These are phyloP conservation scores for Pisolithus albus DNA, from an alignment of 768 basidiomycete species.

Conservation along the genomic window DNA sequence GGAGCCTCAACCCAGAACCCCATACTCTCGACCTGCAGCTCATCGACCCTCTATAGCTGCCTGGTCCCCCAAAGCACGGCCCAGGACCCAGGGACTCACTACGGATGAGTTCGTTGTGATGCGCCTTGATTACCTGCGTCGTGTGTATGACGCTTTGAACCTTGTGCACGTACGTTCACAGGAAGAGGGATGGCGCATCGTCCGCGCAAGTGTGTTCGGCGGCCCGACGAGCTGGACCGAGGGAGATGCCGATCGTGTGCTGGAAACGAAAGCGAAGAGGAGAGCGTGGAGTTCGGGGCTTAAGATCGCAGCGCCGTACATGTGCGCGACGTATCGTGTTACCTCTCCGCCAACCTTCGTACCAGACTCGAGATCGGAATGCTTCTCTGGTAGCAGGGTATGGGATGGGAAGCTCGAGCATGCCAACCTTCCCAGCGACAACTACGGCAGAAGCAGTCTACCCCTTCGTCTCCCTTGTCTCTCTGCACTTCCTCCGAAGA, in stretches of 20 bases:
- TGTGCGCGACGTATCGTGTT: not conserved
- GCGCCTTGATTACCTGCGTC: constrained; percentile 24
- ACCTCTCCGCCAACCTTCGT: not conserved
- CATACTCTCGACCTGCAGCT: not conserved
- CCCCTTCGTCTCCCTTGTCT: constrained; percentile 18
- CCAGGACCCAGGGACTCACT: constrained; percentile 1
- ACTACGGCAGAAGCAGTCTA: not conserved
- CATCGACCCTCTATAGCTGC: not conserved
- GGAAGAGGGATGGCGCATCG: constrained; percentile 33
- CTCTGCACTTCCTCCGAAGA: not conserved
- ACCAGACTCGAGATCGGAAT: not conserved
- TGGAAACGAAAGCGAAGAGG: constrained; percentile 54
- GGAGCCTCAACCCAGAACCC: not conserved
- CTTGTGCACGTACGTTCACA: constrained; percentile 37
- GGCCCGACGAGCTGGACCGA: constrained; percentile 23
- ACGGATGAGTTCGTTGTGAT: constrained; percentile 11
- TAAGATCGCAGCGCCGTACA: constrained; percentile 30
- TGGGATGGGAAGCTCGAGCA: constrained; percentile 13
- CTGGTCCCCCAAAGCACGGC: constrained; percentile 5
- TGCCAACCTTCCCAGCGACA: not conserved
- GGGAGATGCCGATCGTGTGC: constrained; percentile 24
- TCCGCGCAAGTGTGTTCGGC: constrained; percentile 24
- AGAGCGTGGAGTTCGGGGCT: constrained; percentile 61
- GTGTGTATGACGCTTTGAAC: constrained; percentile 36
- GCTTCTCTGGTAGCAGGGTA: constrained; percentile 2